A percentile compares a stretch with the other conserved stretches of the same genome.
Conservation (phyloP, 2,329 filamentous ascomycete genomes). For the Teratosphaeria destructans region DNA sequence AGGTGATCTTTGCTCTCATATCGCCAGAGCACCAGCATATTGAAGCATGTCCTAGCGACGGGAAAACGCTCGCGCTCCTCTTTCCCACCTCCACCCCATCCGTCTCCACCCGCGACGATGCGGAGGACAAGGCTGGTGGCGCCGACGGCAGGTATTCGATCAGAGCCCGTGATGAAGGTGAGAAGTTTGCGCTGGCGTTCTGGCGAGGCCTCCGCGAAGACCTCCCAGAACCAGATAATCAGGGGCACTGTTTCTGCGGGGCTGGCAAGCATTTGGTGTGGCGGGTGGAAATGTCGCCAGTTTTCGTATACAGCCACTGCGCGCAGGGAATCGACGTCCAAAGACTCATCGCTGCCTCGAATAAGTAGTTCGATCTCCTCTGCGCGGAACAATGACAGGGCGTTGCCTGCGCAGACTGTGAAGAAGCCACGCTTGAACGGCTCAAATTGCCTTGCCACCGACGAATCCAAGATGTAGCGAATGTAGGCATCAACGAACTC, state of each 20-base stretch:
- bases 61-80: conserved; percentile 67
- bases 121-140: conserved; percentile 69
- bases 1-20: conserved; percentile 58
- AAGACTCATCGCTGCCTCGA: conserved; percentile 69
- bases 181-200: conserved; percentile 67
- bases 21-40: conserved; percentile 65
- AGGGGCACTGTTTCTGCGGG: conserved; percentile 54
- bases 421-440: conserved; percentile 92
- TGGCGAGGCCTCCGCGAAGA: conserved; percentile 56
- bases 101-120: conserved; percentile 57
- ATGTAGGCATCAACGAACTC: conserved; percentile 85
- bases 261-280: conserved; percentile 16
- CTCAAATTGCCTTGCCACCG: conserved; percentile 74
- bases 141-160: conserved; percentile 81
- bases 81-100: conserved; percentile 19
- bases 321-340: conserved; percentile 66
- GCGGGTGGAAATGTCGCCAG: conserved; percentile 46
- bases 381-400: conserved; percentile 73
- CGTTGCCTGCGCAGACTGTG: conserved; percentile 81
- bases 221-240: conserved; percentile 80
- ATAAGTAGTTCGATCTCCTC: conserved; percentile 88
- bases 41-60: conserved; percentile 85
- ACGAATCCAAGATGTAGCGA: conserved; percentile 65
- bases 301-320: conserved; percentile 74
- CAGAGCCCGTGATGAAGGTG: conserved; percentile 80